Evolutionary conservation across 2,329 filamentous ascomycete genomes (phyloP).

Genomic region (Ceratocystis albifundus): DNA sequence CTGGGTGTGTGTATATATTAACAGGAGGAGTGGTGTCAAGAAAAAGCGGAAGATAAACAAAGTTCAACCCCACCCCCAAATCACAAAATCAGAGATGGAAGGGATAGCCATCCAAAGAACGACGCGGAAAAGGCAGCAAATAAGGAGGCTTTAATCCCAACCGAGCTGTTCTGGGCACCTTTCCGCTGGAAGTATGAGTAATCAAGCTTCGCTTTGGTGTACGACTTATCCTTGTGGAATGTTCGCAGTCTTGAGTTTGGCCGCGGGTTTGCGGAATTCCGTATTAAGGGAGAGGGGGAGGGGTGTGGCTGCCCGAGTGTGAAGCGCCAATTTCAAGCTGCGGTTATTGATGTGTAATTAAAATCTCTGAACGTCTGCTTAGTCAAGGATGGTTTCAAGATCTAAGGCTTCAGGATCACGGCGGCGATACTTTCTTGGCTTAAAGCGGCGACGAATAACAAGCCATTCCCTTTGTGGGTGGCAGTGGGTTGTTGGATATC

Average conservation of each 20-base stretch:
- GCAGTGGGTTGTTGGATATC: no score
- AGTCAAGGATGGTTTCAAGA: no score
- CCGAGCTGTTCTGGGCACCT: background rate
- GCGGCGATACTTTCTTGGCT: no score
- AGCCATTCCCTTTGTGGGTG: no score
- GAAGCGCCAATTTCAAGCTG: background rate
- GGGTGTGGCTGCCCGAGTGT: background rate
- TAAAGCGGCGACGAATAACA: no score
- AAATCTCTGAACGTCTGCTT: no score
- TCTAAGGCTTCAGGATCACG: no score
- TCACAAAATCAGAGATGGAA: background rate
- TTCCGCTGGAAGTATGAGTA: background rate
- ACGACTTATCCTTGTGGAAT: background rate
- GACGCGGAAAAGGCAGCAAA: background rate
- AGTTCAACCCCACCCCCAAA: background rate
- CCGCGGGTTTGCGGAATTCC: background rate
- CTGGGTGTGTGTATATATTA: background rate
- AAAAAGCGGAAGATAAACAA: background rate
- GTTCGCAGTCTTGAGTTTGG: slow-evolving; percentile 4
- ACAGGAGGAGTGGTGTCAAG: background rate
- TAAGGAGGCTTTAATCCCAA: background rate
- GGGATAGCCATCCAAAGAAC: background rate
- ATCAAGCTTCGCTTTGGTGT: background rate
- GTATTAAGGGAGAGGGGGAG: no score
- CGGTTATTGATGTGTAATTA: no score